A percentile compares a stretch with the other conserved stretches of the same genome.
phyloP scores from a whole-genome alignment of 2,329 filamentous ascomycete genomes.

The Colletotrichum tofieldiae region DNA sequence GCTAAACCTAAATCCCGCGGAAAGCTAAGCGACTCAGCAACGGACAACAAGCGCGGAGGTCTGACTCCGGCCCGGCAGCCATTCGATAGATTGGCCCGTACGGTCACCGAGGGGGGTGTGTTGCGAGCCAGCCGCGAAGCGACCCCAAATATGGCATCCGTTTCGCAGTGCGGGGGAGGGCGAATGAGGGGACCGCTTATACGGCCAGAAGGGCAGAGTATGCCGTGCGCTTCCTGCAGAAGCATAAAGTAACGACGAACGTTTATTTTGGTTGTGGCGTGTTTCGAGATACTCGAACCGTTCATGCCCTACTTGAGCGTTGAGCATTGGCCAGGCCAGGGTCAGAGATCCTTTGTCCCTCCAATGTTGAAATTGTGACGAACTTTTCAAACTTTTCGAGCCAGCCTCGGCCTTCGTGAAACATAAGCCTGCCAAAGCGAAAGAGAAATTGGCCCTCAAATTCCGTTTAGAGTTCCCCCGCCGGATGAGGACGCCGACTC shows the following conservation, averaged over 20 bases:
- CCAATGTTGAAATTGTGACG: neutral
- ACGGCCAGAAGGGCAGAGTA: neutral
- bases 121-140: neutral
- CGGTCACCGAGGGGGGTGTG: neutral
- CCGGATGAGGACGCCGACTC: neutral
- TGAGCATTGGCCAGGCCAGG: neutral
- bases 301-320: neutral
- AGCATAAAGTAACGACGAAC: slow-evolving; percentile 13
- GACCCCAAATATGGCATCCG: neutral
- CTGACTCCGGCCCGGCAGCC: neutral
- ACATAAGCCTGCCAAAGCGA: neutral
- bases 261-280: neutral
- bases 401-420: neutral
- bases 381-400: neutral
- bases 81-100: neutral
- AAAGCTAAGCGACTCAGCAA: neutral
- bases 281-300: neutral
- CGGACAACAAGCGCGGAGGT: neutral
- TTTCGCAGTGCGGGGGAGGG: neutral
- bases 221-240: neutral
- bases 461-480: neutral
- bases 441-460: neutral
- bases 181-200: neutral
- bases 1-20: neutral
- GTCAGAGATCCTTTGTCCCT: neutral